phyloP scores from a whole-genome alignment of 2,329 filamentous ascomycete genomes.

The Xylariaceae sp. region DNA sequence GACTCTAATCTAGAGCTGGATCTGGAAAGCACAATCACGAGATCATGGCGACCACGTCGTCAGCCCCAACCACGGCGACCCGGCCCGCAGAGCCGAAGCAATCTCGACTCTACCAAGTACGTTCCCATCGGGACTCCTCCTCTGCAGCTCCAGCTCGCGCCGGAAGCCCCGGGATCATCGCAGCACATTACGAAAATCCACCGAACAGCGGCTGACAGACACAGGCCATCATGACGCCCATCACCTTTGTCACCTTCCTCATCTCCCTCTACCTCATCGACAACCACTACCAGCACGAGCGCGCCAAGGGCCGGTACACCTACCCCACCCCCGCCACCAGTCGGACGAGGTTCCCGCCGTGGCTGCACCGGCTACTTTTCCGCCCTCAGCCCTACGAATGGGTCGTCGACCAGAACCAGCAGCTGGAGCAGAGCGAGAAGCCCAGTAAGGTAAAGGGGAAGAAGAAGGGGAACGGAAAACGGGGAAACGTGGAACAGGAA shows the following conservation, averaged over 20 bases:
- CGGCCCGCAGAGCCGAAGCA: too few relatives aligned
- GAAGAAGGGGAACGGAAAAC: not conserved
- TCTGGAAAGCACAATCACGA: too few relatives aligned
- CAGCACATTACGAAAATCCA: too few relatives aligned
- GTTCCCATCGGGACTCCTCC: too few relatives aligned
- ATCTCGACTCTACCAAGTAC: too few relatives aligned
- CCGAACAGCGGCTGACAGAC: not conserved
- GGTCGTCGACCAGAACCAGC: slow-evolving; percentile 5
- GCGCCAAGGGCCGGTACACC: slow-evolving; percentile 32
- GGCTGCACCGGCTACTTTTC: slow-evolving; percentile 39
- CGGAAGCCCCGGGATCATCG: too few relatives aligned
- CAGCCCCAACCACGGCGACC: too few relatives aligned
- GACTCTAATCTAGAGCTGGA: too few relatives aligned
- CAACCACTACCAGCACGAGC: slow-evolving; percentile 47
- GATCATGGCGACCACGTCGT: too few relatives aligned
- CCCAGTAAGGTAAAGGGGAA: too few relatives aligned
- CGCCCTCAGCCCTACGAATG: slow-evolving; percentile 35
- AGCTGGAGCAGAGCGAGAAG: too few relatives aligned
- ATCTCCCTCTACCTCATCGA: slow-evolving; percentile 62
- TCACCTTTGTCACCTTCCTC: slow-evolving; percentile 61
- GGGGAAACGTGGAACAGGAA: not conserved
- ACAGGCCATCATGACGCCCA: slow-evolving; percentile 47
- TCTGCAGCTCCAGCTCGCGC: too few relatives aligned
- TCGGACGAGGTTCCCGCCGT: slow-evolving; percentile 26
- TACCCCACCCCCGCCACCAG: slow-evolving; percentile 10